phyloP scores from a whole-genome alignment of 2,329 filamentous ascomycete genomes.

The Talaromyces sp. region DNA sequence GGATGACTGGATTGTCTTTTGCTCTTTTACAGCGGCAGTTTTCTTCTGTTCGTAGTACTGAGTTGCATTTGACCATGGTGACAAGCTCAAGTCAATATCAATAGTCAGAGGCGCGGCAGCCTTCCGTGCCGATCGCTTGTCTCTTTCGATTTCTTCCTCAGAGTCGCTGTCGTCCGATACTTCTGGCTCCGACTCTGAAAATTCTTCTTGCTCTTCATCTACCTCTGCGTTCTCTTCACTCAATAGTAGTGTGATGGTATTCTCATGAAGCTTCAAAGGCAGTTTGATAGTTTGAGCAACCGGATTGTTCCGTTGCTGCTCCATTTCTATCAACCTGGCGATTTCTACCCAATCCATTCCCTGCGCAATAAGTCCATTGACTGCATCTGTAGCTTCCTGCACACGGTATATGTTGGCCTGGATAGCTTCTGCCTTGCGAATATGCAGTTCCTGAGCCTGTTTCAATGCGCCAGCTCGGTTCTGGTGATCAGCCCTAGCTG shows the following conservation, averaged over 20 bases:
- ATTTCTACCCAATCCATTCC: slow-evolving; percentile 99
- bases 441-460: slow-evolving; percentile 74
- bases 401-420: slow-evolving; percentile 87
- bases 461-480: slow-evolving; percentile 82
- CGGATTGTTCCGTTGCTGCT: slow-evolving; percentile 74
- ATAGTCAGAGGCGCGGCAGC: slow-evolving; percentile 57
- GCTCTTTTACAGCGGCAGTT: slow-evolving; percentile 77
- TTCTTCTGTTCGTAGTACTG: slow-evolving; percentile 91
- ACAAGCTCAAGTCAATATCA: slow-evolving; percentile 78
- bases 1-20: slow-evolving; percentile 80
- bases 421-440: slow-evolving; percentile 84
- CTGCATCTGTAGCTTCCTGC: slow-evolving; percentile 85
- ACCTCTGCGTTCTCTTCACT: slow-evolving; percentile 63
- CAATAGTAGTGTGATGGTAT: slow-evolving; percentile 76
- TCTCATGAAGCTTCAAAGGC: slow-evolving; percentile 86
- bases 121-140: slow-evolving; percentile 20
- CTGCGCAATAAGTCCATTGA: slow-evolving; percentile 85
- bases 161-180: slow-evolving; percentile 47
- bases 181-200: slow-evolving; percentile 59
- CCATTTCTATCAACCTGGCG: slow-evolving; percentile 79
- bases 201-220: slow-evolving; percentile 62
- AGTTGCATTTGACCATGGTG: slow-evolving; percentile 83
- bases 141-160: slow-evolving; percentile 37
- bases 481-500: slow-evolving; percentile 77
- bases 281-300: slow-evolving; percentile 84